Evolutionary conservation across 2,329 filamentous ascomycete species (phyloP), one percentile per base, ranked within the genome.

Genomic region (Nannizziopsis barbatae): DNA sequence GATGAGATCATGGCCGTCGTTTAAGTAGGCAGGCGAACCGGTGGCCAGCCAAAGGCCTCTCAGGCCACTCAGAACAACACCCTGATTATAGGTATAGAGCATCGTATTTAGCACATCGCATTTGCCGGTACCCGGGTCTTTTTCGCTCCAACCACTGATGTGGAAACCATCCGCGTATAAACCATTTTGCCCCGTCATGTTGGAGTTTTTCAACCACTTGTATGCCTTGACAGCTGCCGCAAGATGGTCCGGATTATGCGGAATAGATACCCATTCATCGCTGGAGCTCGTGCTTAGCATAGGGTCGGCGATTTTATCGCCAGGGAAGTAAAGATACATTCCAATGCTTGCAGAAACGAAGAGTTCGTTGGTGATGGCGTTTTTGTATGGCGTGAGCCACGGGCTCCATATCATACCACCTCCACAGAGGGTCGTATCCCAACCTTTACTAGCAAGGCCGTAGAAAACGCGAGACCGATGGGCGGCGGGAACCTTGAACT

Each of bases 31-130:
- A 1, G 71, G 64, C n/a, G 80, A 76, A 10, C 83, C 84, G 0
- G 86, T 95, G 11, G 80, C 80, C 53, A 85, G 76, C 79, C 84
- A 95, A 0, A 95, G 73, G 1, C 82, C 84, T 31, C 86, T 78
- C 48, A 87, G 77, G 10, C 87, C 89, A 3, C 85, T 88, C 17
- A 95, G 75, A 1, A 96, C 60, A 3, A 95, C 87, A 17, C 89
- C 90, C 65, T 96, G 90, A 66, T 96, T 96, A 70, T 96, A 95
- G 0, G 88, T 93, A 65, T 89, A 95, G 7, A 95, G 83, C 81
- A 88, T 90, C 56, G 89, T 80, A 64, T 95, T 86, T 42, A 88
- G 78, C 43, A 77, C 64, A 61, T 95, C 86, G 63, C 90, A 95
- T 53, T 78, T 74, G 0, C 77, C 81, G 49, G 84, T 87, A 43